Conservation (phyloP, 306 rosid species). For the apple (Malus domestica) region ASM211411v1 NC_041805.1:5386001-5386500, state of each 20-base stretch:
- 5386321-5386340: neutral
- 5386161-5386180: constrained; percentile 51
- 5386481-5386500: neutral
- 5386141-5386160: constrained; percentile 49
- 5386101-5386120: neutral
- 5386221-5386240: constrained; percentile 67
- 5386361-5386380: constrained; percentile 51
- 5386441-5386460: neutral
- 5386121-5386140: neutral
- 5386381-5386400: constrained; percentile 64
- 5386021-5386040: constrained; percentile 49
- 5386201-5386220: constrained; percentile 67
- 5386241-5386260: constrained; percentile 50
- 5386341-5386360: neutral
- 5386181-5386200: constrained; percentile 64
- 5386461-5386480: neutral
- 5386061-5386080: constrained; percentile 51
- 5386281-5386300: neutral
- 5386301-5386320: neutral
- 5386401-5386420: constrained; percentile 73
- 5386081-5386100: constrained; percentile 19
- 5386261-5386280: neutral
- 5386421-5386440: neutral
- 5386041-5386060: constrained; percentile 48
- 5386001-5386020: constrained; percentile 21